phyloP scores from a whole-genome alignment of 1,139 yeast genomes.

The Pichia cactophila region DNA sequence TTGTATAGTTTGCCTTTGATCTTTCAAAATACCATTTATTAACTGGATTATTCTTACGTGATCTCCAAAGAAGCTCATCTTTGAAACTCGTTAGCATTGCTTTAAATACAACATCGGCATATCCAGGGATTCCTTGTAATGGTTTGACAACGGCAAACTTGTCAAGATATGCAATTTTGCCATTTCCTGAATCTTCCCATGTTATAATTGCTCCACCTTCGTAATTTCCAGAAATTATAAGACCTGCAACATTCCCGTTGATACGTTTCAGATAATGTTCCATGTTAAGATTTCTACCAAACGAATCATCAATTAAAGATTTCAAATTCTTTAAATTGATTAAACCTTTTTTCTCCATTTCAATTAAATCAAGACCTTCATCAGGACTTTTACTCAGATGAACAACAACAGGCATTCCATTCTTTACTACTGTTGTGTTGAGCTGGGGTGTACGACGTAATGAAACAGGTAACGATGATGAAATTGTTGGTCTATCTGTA shows the following conservation, averaged over 20 bases:
- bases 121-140: conserved; percentile 85
- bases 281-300: conserved; percentile 58
- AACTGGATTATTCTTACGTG: conserved; percentile 77
- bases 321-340: conserved; percentile 54
- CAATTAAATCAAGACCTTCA: conserved; percentile 34
- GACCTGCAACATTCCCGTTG: conserved; percentile 57
- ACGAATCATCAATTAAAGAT: conserved; percentile 67
- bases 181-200: conserved; percentile 29
- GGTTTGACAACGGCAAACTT: conserved; percentile 83
- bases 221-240: conserved; percentile 86
- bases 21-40: conserved; percentile 97
- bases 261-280: conserved; percentile 61
- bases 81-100: conserved; percentile 63
- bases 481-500: conserved; percentile 87
- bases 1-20: conserved; percentile 60
- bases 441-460: conserved; percentile 54
- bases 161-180: conserved; percentile 64
- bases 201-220: conserved; percentile 94
- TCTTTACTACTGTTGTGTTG: conserved; percentile 72
- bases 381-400: conserved; percentile 28
- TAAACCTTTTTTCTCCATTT: conserved; percentile 39
- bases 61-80: conserved; percentile 79
- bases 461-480: conserved; percentile 84
- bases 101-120: conserved; percentile 89
- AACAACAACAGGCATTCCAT: conserved; percentile 62